Evolutionary conservation across 805 yeast species (phyloP).

Genomic region (Lipomyces yamanashiensis): DNA sequence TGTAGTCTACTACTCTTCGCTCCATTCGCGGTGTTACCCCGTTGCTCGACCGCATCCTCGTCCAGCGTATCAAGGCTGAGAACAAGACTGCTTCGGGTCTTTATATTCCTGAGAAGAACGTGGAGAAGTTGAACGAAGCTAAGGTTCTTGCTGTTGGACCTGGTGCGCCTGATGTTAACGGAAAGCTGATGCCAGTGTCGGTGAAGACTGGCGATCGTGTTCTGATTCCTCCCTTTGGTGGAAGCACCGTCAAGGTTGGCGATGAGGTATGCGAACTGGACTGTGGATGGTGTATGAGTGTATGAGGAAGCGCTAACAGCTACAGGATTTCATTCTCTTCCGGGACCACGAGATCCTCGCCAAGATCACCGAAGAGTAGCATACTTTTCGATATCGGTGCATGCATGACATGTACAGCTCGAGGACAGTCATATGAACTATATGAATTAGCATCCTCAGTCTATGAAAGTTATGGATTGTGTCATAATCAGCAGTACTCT

Average conservation of each 20-base stretch:
- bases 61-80: constrained; percentile 91
- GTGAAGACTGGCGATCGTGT: constrained; percentile 93
- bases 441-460: not conserved
- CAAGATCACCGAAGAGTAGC: constrained; percentile 65
- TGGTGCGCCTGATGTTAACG: constrained; percentile 77
- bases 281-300: no score
- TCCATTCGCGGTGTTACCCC: constrained; percentile 89
- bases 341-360: constrained; percentile 96
- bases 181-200: constrained; percentile 70
- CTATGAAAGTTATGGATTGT: no score
- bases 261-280: constrained; percentile 57
- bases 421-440: no score
- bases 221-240: constrained; percentile 93
- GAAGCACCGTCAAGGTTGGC: constrained; percentile 83
- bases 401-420: no score
- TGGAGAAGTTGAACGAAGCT: constrained; percentile 90
- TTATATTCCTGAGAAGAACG: constrained; percentile 94
- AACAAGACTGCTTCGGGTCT: constrained; percentile 91
- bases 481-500: no score
- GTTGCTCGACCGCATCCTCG: constrained; percentile 92
- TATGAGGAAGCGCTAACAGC: not conserved
- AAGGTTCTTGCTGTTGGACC: constrained; percentile 95
- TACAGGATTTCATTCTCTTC: constrained; percentile 61
- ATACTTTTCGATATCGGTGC: no score
- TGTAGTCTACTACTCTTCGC: constrained; percentile 56